phyloP scores from a whole-genome alignment of 768 basidiomycete genomes.

The Rhodotorula graminis region DNA sequence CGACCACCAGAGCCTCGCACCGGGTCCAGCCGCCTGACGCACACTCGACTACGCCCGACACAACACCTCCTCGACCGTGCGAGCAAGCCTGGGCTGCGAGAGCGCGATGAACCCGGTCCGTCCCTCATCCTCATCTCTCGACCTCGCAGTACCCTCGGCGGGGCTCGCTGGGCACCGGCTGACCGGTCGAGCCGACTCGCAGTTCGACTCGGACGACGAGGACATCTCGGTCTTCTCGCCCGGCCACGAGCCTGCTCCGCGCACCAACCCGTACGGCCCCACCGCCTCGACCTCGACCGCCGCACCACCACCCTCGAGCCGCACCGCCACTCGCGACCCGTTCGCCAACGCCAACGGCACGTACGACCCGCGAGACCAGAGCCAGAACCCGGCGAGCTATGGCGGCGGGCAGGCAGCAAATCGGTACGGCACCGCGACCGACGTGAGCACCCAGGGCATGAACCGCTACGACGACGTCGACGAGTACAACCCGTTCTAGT shows the following conservation, averaged over 20 bases:
- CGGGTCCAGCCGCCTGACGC: too few relatives aligned
- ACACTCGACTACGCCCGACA: too few relatives aligned
- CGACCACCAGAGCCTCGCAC: too few relatives aligned
- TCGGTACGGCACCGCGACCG: conserved; percentile 23
- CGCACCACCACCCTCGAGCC: neutral
- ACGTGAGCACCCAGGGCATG: conserved; percentile 11
- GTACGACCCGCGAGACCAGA: conserved; percentile 32
- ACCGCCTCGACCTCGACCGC: neutral
- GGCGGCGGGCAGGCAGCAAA: conserved; percentile 33
- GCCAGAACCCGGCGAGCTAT: conserved; percentile 37
- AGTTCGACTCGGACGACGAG: conserved; percentile 38
- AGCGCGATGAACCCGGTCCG: neutral
- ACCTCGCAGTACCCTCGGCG: neutral
- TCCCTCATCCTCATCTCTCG: neutral
- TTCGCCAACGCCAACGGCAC: conserved; percentile 25
- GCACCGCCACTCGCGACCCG: conserved; percentile 7
- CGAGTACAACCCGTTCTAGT: conserved; percentile 35
- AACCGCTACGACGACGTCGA: conserved; percentile 3
- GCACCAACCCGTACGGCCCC: conserved; percentile 1
- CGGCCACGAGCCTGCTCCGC: neutral
- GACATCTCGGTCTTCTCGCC: conserved; percentile 33
- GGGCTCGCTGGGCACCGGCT: too few relatives aligned
- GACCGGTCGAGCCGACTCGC: neutral
- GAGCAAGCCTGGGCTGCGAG: too few relatives aligned
- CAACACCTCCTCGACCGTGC: neutral